phyloP scores from a whole-genome alignment of 768 basidiomycete genomes.

The Collybiopsis luxurians region DNA sequence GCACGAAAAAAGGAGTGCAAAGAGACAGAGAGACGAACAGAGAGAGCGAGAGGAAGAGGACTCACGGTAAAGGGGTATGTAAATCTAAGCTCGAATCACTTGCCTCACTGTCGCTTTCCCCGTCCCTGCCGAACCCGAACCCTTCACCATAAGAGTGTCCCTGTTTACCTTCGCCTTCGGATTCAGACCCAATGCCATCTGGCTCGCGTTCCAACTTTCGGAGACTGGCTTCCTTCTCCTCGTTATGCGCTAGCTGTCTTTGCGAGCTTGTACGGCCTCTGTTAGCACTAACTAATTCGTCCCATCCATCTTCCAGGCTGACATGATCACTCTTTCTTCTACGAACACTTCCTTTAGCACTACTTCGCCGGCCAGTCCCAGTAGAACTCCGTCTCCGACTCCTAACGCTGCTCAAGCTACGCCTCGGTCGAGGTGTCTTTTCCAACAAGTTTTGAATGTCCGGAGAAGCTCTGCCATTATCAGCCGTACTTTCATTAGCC shows the following conservation, averaged over 20 bases:
- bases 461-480: background rate
- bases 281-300: background rate
- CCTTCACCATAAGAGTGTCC: background rate
- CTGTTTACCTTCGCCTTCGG: background rate
- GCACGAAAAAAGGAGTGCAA: background rate
- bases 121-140: background rate
- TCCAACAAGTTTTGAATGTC: slow-evolving; percentile 1
- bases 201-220: background rate
- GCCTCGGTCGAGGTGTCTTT: slow-evolving; percentile 1
- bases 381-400: background rate
- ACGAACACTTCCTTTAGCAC: background rate
- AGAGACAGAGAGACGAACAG: slow-evolving; percentile 8
- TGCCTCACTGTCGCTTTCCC: slow-evolving; percentile 26
- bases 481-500: background rate
- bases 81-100: slow-evolving; percentile 62
- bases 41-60: slow-evolving; percentile 16
- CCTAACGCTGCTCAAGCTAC: background rate
- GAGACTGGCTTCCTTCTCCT: background rate
- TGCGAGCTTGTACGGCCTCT: slow-evolving; percentile 1
- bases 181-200: background rate
- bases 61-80: slow-evolving; percentile 68
- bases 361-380: background rate
- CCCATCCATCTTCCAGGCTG: background rate
- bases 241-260: background rate
- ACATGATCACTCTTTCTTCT: background rate